These are phyloP conservation scores for Agapanthus africanus DNA, from an alignment of 106 monocot species.

Conservation along the genomic window DNA sequence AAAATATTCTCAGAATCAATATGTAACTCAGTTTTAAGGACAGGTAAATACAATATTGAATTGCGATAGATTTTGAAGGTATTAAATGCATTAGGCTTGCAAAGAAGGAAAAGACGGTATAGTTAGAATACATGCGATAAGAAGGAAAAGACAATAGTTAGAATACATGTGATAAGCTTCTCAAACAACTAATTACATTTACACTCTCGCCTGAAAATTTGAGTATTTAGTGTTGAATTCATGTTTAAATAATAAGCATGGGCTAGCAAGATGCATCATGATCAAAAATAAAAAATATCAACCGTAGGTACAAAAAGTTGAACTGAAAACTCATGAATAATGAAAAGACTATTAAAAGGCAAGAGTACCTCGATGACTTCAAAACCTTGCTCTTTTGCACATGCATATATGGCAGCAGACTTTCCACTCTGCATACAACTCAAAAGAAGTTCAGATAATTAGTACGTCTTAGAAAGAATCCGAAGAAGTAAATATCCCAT, in stretches of 20 bases:
- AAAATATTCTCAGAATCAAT: not conserved
- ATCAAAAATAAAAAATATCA: slow-evolving; percentile 5
- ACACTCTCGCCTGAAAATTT: no score
- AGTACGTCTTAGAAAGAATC: not conserved
- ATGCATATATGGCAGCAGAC: slow-evolving; percentile 91
- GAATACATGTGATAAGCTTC: no score
- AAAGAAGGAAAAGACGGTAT: no score
- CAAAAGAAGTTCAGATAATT: not conserved
- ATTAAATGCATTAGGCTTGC: no score
- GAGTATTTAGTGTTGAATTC: no score
- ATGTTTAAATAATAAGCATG: no score
- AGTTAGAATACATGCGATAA: no score
- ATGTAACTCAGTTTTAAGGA: no score
- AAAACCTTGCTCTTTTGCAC: slow-evolving; percentile 91
- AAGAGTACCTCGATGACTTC: slow-evolving; percentile 83
- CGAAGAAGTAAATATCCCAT: not conserved
- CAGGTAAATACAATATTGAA: no score
- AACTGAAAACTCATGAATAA: not conserved
- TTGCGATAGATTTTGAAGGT: no score
- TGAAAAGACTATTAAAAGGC: not conserved
- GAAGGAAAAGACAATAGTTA: no score
- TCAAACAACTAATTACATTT: no score
- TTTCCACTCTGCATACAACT: slow-evolving; percentile 77
- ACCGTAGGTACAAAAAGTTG: not conserved
- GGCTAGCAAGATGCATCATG: not conserved